phyloP scores from a whole-genome alignment of 139 green algal genomes.

The Tetratostichococcus sp. region DNA sequence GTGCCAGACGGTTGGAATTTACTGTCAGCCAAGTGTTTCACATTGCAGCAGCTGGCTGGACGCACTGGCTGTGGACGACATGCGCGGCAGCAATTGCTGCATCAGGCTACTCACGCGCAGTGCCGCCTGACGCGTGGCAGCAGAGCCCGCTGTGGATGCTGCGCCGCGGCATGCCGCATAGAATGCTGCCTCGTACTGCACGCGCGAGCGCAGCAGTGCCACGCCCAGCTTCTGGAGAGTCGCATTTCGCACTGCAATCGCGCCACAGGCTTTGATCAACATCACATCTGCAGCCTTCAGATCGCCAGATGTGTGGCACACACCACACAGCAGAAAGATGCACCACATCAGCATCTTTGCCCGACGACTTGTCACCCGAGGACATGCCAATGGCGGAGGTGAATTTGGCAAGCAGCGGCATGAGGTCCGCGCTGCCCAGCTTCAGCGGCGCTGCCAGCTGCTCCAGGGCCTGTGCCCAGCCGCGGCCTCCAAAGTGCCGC shows the following conservation, averaged over 20 bases:
- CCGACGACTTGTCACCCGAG: no score
- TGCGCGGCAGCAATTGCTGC: no score
- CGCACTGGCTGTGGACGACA: no score
- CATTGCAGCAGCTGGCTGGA: no score
- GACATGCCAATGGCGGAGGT: conserved; percentile 46
- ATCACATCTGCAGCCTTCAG: no score
- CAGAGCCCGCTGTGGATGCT: background rate
- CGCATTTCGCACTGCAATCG: conserved; percentile 15
- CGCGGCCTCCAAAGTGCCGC: background rate
- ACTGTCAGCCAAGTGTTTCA: no score
- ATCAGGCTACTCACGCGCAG: no score
- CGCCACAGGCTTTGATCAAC: no score
- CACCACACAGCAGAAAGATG: no score
- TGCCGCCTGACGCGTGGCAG: background rate
- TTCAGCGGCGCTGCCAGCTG: conserved; percentile 49
- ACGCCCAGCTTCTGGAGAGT: conserved; percentile 44
- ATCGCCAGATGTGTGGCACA: no score
- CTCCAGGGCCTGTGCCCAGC: conserved; percentile 3
- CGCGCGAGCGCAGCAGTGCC: conserved; percentile 36
- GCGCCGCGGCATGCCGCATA: conserved; percentile 13
- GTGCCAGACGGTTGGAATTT: no score
- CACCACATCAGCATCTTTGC: no score
- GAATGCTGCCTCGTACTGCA: conserved; percentile 51
- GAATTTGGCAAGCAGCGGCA: conserved; percentile 60
- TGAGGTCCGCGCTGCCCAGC: conserved; percentile 59